These are phyloP conservation scores for Eucalyptus melliodora DNA, from an alignment of 345 rosid species.

Conservation along the genomic window DNA sequence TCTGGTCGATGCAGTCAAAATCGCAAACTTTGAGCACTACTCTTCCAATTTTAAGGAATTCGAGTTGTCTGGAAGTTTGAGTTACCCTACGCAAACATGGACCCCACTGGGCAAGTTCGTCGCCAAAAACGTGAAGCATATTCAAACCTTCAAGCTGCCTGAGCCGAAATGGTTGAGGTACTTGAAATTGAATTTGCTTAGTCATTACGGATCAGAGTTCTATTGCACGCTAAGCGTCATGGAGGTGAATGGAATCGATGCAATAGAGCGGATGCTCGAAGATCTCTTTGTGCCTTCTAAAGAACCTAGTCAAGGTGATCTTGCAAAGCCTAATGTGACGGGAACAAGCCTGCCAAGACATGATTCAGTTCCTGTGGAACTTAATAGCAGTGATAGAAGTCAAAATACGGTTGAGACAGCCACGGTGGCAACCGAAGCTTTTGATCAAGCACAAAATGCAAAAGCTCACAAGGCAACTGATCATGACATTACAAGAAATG, in stretches of 20 bases:
- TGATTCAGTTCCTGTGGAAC: conserved; percentile 10
- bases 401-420: conserved; percentile 4
- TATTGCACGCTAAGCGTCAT: conserved; percentile 82
- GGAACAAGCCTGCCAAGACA: conserved; percentile 5
- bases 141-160: conserved; percentile 58
- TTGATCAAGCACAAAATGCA: neutral
- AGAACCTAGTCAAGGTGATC: neutral
- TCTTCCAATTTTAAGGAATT: conserved; percentile 83
- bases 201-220: conserved; percentile 92
- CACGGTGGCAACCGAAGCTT: conserved; percentile 2
- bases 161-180: conserved; percentile 95
- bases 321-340: conserved; percentile 16
- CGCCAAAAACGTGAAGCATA: conserved; percentile 68
- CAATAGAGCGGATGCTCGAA: conserved; percentile 88
- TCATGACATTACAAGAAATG: conserved; percentile 5
- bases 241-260: conserved; percentile 88
- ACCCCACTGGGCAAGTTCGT: conserved; percentile 42
- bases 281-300: conserved; percentile 45
- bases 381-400: conserved; percentile 11
- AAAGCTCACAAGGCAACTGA: conserved; percentile 5
- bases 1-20: conserved; percentile 72
- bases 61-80: conserved; percentile 67
- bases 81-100: conserved; percentile 67
- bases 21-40: conserved; percentile 85
- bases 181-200: conserved; percentile 52